Percentiles rank a stretch among this genome's conserved stretches.
These are phyloP conservation scores for Boletales sp. DNA, from an alignment of 768 basidiomycete genomes.

Conservation along the genomic window DNA sequence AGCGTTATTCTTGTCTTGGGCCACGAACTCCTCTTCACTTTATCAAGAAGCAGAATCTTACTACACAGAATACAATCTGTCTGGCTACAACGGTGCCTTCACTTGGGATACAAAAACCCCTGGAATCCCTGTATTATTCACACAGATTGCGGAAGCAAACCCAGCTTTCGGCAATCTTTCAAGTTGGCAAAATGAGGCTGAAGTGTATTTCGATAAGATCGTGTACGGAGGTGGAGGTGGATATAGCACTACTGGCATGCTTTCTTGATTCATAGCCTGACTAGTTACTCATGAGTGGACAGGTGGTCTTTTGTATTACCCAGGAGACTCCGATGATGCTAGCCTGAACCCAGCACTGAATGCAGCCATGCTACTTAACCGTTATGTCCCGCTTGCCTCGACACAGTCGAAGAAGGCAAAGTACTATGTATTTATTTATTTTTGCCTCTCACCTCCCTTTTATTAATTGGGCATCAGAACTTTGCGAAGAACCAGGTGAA, in stretches of 20 bases:
- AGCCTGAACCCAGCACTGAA: conserved; percentile 86
- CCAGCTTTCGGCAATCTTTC: conserved; percentile 55
- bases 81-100: conserved; percentile 55
- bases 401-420: conserved; percentile 49
- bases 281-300: neutral
- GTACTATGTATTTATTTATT: conserved; percentile 50
- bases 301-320: conserved; percentile 81
- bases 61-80: conserved; percentile 56
- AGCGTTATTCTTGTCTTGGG: conserved; percentile 71
- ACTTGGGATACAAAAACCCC: conserved; percentile 90
- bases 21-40: conserved; percentile 55
- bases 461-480: conserved; percentile 36
- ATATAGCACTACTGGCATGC: conserved; percentile 59
- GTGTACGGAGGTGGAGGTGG: conserved; percentile 54
- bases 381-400: conserved; percentile 74
- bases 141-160: conserved; percentile 64
- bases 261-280: neutral
- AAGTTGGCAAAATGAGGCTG: conserved; percentile 66
- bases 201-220: conserved; percentile 72
- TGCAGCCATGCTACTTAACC: conserved; percentile 75
- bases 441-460: neutral
- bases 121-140: conserved; percentile 69
- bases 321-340: conserved; percentile 78
- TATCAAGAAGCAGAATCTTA: conserved; percentile 62
- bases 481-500: conserved; percentile 77